Base-by-base conservation (phyloP, 257 asterid genomes). In the Ligustrum vulgare region DNA sequence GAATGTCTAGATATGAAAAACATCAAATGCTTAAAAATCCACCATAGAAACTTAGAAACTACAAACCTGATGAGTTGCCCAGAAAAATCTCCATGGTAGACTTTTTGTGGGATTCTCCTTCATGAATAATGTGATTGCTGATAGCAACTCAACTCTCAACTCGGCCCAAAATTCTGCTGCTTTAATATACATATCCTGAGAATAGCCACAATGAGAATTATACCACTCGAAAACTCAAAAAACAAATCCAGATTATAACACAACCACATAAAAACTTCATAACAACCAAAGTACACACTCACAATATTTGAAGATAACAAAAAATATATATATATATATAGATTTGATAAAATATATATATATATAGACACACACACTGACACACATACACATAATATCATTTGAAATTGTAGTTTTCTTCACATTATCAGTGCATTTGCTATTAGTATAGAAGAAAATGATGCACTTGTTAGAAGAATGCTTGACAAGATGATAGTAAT, bases 131-230 rank as follows among this genome's bases (percentile, higher is more conserved):
- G 89, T 75, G 69, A 91, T 86, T 33, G 99, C 97, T 74, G 91
- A 86, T 77, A 91, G 78, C 86, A 95, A 80, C 78, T 95, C 98
- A 73, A 86, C 82, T 84, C 99, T 91, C 84, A 95, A 84, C 80
- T 89, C 90, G 11, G 93, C 96, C 99, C 99, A 95, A 81, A 95
- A 91, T 77, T 86, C 93, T n/a, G 99, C 94, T 47, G 99, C 90
- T 79, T 89, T 93, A 73, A 69, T 87, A 85, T 95, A 95, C 93
- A 90, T 87, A 58, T 91, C 97, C 99, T 95, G 83, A 63, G 39
- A 88, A 83, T 70, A 70, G 76, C 22, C 15, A 78, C 54, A 79
- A 69, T 11, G 54, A 45, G 72, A 79, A 83, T 3, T 72, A 45
- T 58, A 69, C 56, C 60, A 69, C 36, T 64, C 25, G 54, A 18